These are phyloP conservation scores for Dothiorella sarmentorum DNA, from an alignment of 2,329 filamentous ascomycete species.

Conservation along the genomic window DNA sequence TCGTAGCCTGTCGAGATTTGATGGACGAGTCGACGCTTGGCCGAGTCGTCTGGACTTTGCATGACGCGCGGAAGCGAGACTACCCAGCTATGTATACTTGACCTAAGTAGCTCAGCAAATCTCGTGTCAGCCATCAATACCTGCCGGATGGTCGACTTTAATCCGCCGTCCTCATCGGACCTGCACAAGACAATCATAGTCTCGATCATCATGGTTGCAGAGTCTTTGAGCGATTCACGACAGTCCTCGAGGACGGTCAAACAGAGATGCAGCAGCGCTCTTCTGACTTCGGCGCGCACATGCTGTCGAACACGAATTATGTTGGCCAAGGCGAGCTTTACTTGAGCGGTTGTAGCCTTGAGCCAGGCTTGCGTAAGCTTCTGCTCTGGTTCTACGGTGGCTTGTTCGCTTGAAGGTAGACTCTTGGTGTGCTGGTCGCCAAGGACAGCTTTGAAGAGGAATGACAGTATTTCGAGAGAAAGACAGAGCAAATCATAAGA, in stretches of 20 bases:
- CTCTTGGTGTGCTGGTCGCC: slow-evolving; percentile 42
- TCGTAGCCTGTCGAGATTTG: slow-evolving; percentile 73
- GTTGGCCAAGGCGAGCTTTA: slow-evolving; percentile 77
- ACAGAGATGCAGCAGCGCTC: slow-evolving; percentile 67
- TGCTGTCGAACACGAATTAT: slow-evolving; percentile 73
- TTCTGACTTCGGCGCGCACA: slow-evolving; percentile 64
- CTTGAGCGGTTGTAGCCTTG: slow-evolving; percentile 72
- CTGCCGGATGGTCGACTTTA: slow-evolving; percentile 50
- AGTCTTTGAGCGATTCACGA: slow-evolving; percentile 66
- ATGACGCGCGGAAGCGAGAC: slow-evolving; percentile 76
- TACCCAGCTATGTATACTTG: slow-evolving; percentile 75
- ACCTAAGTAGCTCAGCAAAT: slow-evolving; percentile 63
- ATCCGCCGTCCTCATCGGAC: slow-evolving; percentile 47
- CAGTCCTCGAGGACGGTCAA: slow-evolving; percentile 75
- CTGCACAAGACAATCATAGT: slow-evolving; percentile 67
- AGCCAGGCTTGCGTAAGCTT: slow-evolving; percentile 63
- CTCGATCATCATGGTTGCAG: slow-evolving; percentile 70
- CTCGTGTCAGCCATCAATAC: slow-evolving; percentile 61
- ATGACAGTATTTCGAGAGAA: slow-evolving; percentile 57
- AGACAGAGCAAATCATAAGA: slow-evolving; percentile 62
- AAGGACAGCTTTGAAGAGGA: slow-evolving; percentile 44
- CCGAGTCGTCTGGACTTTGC: slow-evolving; percentile 77
- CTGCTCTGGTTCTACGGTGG: slow-evolving; percentile 33
- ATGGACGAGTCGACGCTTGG: slow-evolving; percentile 67
- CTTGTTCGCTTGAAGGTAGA: slow-evolving; percentile 23